These are phyloP conservation scores for Coleophoma crateriformis DNA, from an alignment of 2,329 filamentous ascomycete genomes.

Conservation along the genomic window DNA sequence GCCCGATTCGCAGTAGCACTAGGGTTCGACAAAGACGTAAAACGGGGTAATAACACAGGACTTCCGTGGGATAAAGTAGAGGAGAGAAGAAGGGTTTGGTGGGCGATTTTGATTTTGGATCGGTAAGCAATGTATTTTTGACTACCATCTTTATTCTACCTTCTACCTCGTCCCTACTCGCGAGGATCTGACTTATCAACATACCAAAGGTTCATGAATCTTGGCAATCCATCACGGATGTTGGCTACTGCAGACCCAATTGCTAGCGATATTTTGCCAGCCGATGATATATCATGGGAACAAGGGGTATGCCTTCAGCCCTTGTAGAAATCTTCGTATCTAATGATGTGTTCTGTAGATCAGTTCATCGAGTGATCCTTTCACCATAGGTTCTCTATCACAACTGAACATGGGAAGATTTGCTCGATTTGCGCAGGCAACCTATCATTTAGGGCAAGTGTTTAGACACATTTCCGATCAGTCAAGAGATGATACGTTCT, in stretches of 20 bases:
- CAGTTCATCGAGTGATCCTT: neutral
- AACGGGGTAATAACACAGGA: neutral
- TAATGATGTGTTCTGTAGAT: neutral
- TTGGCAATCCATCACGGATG: conserved; percentile 1
- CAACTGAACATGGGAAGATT: conserved; percentile 6
- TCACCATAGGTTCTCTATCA: neutral
- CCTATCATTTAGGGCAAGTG: conserved; percentile 1
- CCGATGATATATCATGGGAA: conserved; percentile 4
- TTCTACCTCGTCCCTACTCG: too few relatives aligned
- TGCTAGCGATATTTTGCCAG: neutral
- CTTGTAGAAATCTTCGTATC: neutral
- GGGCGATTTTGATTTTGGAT: conserved; percentile 4
- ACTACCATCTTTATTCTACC: neutral
- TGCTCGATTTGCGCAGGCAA: conserved; percentile 6
- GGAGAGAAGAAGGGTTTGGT: conserved; percentile 5
- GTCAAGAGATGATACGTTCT: neutral
- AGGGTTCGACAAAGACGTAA: neutral
- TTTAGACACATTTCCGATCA: conserved; percentile 3
- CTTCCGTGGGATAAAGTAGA: neutral
- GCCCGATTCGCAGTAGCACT: neutral
- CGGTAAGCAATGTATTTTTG: neutral
- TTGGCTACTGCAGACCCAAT: conserved; percentile 3
- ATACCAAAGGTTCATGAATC: conserved; percentile 4
- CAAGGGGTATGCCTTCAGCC: neutral
- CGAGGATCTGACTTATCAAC: neutral